phyloP scores from a whole-genome alignment of 1,139 yeast species.

The Magnusiomyces clavatus region DNA sequence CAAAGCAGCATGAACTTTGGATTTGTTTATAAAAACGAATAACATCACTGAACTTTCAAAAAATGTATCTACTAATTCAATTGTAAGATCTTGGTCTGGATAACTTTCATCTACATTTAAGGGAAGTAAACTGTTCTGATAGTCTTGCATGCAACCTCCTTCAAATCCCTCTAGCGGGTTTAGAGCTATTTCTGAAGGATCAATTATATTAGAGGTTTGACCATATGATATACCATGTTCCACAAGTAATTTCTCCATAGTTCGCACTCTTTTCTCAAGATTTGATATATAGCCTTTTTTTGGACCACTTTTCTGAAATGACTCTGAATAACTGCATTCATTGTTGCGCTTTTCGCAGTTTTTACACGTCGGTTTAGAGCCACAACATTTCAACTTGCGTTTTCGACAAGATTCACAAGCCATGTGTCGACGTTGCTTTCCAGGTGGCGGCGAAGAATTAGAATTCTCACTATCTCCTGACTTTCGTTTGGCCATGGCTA shows the following conservation, averaged over 20 bases:
- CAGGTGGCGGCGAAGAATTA: no score
- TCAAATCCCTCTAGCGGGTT: slow-evolving; percentile 1
- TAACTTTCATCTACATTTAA: slow-evolving; percentile 24
- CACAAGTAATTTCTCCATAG: slow-evolving; percentile 19
- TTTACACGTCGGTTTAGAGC: slow-evolving; percentile 26
- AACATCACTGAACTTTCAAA: slow-evolving; percentile 18
- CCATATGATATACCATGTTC: slow-evolving; percentile 3
- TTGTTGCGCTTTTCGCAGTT: slow-evolving; percentile 24
- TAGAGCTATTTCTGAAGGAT: slow-evolving; percentile 3
- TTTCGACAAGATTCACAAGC: slow-evolving; percentile 30
- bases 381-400: slow-evolving; percentile 31
- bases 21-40: slow-evolving; percentile 21
- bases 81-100: slow-evolving; percentile 22
- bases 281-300: slow-evolving; percentile 28
- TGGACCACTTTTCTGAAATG: slow-evolving; percentile 27
- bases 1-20: slow-evolving; percentile 16
- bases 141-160: slow-evolving; percentile 2
- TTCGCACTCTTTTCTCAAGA: slow-evolving; percentile 26
- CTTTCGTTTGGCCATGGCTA: no score
- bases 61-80: slow-evolving; percentile 21
- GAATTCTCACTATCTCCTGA: no score
- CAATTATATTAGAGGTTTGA: neutral
- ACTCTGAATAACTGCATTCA: slow-evolving; percentile 26
- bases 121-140: slow-evolving; percentile 6
- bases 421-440: slow-evolving; percentile 18